These are phyloP conservation scores for Teratosphaeria viscida DNA, from an alignment of 2,329 filamentous ascomycete species.

Conservation along the genomic window DNA sequence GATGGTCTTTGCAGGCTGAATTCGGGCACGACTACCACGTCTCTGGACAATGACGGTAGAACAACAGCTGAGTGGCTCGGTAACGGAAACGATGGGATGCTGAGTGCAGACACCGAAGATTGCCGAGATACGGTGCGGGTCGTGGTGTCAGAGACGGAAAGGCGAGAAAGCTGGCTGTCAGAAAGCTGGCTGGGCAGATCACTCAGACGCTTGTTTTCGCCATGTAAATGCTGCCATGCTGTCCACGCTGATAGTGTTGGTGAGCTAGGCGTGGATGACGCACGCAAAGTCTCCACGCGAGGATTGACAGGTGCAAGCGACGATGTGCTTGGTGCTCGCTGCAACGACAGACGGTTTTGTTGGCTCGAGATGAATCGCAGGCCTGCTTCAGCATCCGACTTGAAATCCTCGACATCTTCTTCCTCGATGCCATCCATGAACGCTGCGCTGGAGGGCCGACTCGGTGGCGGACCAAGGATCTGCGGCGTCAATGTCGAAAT, in stretches of 20 bases:
- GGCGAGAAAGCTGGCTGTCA: constrained; percentile 13
- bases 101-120: not conserved
- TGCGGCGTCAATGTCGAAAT: constrained; percentile 34
- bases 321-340: constrained; percentile 14
- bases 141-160: constrained; percentile 22
- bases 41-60: constrained; percentile 3
- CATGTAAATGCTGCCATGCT: constrained; percentile 15
- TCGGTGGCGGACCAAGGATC: constrained; percentile 29
- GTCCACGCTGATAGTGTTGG: constrained; percentile 28
- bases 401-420: constrained; percentile 19
- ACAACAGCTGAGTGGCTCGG: constrained; percentile 6
- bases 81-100: constrained; percentile 3
- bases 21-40: constrained; percentile 13
- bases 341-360: constrained; percentile 5
- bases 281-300: constrained; percentile 25
- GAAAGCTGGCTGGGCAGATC: constrained; percentile 7
- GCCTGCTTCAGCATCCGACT: not conserved
- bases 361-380: not conserved
- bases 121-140: not conserved
- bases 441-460: constrained; percentile 26
- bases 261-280: constrained; percentile 32
- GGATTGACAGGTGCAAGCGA: constrained; percentile 24
- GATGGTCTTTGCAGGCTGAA: constrained; percentile 16
- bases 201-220: not conserved
- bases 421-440: constrained; percentile 30